Evolutionary conservation across 352 stramenopile genomes (phyloP), one percentile per base, ranked within the genome.

Genomic region (Globisporangium radiosum): DNA sequence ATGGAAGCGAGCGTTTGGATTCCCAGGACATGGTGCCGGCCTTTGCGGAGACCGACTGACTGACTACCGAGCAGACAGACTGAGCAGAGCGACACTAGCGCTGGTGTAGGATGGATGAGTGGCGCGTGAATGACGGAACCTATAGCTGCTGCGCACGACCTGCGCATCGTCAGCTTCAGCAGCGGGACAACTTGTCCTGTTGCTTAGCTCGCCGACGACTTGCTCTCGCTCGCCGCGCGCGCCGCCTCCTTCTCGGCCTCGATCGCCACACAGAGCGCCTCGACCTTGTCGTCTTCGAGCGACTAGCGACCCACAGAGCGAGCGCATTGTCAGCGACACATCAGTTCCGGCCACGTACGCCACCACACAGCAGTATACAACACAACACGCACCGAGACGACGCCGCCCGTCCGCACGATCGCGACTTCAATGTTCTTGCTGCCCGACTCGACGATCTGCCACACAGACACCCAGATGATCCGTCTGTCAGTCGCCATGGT

Each of bases 351-450:
- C 25, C 19, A 25, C 19, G 19, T 25, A 25, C 19, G 19, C 19
- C 25, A 33, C 25, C 25, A 33, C 25, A 25, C 25, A 33, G 25
- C 25, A 33, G 25, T 33, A 33, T 33, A 33, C 25, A 33, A 33
- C 25, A 33, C 25, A 33, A 33, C 25, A 73, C 76, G 59, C 71
- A 91, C 82, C 81, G 79, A 67, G 43, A 91, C 71, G 56, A 87
- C 76, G 59, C 82, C 81, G 38, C 78, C 81, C 37, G 66, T 75
- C 70, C 81, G 72, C 40, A 99, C 85, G 43, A 99, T 86, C 52
- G 94, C 96, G 59, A 99, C 92, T 81, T 99, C 96, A 87, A 99
- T 99, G 75, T 99, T 99, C 77, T 99, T 99, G 57, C 94, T 96
- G 62, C 96, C 96, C 52, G 94, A 97, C 64, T 99, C 97, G 43